phyloP scores from a whole-genome alignment of 345 rosid genomes.

The Populus nigra region DNA sequence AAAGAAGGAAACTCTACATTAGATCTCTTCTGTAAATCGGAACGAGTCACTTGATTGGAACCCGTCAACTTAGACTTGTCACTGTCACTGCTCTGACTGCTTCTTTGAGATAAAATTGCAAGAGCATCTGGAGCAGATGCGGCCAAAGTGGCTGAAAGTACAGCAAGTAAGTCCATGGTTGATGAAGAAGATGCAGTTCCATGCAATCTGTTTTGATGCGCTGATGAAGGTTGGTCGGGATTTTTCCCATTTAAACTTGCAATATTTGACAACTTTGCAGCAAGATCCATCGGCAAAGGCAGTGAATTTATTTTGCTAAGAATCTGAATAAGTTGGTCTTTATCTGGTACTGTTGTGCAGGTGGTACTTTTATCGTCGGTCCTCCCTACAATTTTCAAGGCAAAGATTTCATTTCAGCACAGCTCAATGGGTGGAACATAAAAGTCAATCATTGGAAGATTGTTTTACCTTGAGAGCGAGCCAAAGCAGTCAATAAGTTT shows the following conservation, averaged over 20 bases:
- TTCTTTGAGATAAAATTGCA: constrained; percentile 55
- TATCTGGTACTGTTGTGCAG: constrained; percentile 46
- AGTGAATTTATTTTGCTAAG: constrained; percentile 79
- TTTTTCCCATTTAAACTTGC: constrained; percentile 47
- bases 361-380: constrained; percentile 40
- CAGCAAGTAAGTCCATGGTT: constrained; percentile 68
- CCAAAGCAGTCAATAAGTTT: constrained; percentile 60
- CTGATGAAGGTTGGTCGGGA: constrained; percentile 37
- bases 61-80: constrained; percentile 51
- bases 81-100: constrained; percentile 57
- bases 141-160: constrained; percentile 63
- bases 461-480: constrained; percentile 64
- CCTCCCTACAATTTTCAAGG: constrained; percentile 45
- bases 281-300: constrained; percentile 68
- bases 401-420: constrained; percentile 13
- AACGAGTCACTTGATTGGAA: constrained; percentile 38
- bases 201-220: constrained; percentile 42
- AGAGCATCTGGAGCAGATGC: constrained; percentile 61
- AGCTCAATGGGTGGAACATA: constrained; percentile 4
- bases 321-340: constrained; percentile 70
- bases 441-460: neutral
- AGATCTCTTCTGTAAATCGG: constrained; percentile 42
- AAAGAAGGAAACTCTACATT: constrained; percentile 41
- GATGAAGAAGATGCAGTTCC: constrained; percentile 53
- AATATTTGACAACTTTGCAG: constrained; percentile 53